Evolutionary conservation across 192 early-diverging fungal species (phyloP).

Genomic region (Backusella mclennaniae): DNA sequence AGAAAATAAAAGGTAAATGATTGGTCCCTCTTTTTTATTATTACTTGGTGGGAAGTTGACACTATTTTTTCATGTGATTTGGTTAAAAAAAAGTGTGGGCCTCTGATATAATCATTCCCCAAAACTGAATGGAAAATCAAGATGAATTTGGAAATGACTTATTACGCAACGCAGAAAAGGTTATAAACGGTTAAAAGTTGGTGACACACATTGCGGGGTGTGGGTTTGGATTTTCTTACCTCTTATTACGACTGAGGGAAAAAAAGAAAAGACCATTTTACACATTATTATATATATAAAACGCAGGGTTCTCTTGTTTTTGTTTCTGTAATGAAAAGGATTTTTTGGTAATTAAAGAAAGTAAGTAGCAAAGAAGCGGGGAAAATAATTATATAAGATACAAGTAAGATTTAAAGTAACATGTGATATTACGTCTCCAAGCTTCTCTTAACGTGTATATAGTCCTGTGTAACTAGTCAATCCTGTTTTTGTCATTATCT

Average conservation of each 20-base stretch:
- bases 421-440: not conserved
- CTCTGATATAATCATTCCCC: not conserved
- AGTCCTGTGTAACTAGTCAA: not conserved
- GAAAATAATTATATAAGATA: not conserved
- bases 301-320: no score
- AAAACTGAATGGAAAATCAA: not conserved
- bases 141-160: not conserved
- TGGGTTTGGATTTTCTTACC: not conserved
- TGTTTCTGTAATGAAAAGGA: no score
- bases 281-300: no score
- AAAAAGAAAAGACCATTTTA: no score
- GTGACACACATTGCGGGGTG: not conserved
- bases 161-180: not conserved
- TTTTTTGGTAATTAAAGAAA: no score
- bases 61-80: slow-evolving; percentile 4
- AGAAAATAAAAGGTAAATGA: not conserved
- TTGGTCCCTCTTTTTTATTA: not conserved
- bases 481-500: not conserved
- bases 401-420: not conserved
- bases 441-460: not conserved
- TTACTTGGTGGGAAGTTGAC: not conserved
- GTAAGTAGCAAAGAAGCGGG: not conserved
- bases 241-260: no score
- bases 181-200: not conserved
- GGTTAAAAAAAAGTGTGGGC: not conserved